Evolutionary conservation across 805 yeast genomes (phyloP).

Genomic region (Ogataea nonfermentans): DNA sequence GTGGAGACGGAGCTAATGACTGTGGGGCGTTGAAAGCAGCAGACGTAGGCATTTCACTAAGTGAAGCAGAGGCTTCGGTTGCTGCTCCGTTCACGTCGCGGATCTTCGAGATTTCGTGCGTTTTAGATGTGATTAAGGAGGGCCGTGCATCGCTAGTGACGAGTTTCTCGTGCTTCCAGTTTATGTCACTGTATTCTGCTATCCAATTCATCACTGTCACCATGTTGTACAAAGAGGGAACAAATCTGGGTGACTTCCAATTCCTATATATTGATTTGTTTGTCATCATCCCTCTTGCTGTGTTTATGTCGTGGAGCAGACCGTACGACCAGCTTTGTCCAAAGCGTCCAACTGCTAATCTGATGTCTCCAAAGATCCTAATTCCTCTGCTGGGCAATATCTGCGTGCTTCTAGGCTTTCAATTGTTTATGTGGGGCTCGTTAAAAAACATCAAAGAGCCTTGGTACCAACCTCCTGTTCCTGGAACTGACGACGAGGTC

Average conservation of each 20-base stretch:
- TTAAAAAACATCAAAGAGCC: constrained; percentile 45
- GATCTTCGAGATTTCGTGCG: constrained; percentile 88
- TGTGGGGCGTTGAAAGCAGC: constrained; percentile 99
- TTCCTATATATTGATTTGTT: constrained; percentile 90
- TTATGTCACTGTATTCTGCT: constrained; percentile 95
- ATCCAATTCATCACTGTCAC: constrained; percentile 91
- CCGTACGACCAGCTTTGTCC: constrained; percentile 59
- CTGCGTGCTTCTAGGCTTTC: constrained; percentile 59
- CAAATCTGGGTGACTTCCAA: constrained; percentile 95
- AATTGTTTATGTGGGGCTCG: constrained; percentile 61
- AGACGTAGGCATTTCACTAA: constrained; percentile 91
- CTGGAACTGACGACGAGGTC: constrained; percentile 80
- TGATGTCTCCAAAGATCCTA: constrained; percentile 84
- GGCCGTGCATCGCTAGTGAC: constrained; percentile 96
- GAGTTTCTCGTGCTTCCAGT: constrained; percentile 94
- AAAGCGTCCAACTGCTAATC: constrained; percentile 90
- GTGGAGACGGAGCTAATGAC: constrained; percentile 99
- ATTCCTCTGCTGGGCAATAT: constrained; percentile 83
- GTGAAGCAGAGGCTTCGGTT: constrained; percentile 97
- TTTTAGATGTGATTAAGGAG: constrained; percentile 84
- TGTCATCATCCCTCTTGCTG: constrained; percentile 89
- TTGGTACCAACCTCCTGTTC: constrained; percentile 81
- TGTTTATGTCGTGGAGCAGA: constrained; percentile 96
- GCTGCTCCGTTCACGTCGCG: constrained; percentile 98
- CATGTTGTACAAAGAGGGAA: constrained; percentile 80